phyloP scores from a whole-genome alignment of 257 asterid species.

The Scutellaria barbata region DNA sequence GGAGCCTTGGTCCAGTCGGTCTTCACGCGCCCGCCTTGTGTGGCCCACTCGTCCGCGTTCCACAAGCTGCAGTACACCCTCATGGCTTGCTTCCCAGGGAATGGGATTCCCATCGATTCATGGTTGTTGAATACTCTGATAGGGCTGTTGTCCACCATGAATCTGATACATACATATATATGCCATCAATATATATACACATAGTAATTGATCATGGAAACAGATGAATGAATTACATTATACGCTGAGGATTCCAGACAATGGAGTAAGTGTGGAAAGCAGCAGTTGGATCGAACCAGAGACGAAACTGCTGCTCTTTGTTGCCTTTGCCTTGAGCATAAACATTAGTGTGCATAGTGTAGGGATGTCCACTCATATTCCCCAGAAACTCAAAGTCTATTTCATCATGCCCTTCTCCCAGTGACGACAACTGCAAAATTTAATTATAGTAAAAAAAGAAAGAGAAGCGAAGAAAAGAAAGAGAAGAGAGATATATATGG shows the following conservation, averaged over 20 bases:
- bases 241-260: slow-evolving; percentile 49
- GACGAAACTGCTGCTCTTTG: slow-evolving; percentile 52
- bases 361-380: slow-evolving; percentile 41
- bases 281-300: slow-evolving; percentile 51
- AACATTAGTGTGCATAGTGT: slow-evolving; percentile 52
- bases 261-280: slow-evolving; percentile 51
- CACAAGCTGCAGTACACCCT: slow-evolving; percentile 59
- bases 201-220: not conserved
- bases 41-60: slow-evolving; percentile 68
- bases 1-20: slow-evolving; percentile 62
- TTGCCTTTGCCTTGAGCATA: slow-evolving; percentile 47
- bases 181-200: no score
- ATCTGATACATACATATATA: slow-evolving; percentile 34
- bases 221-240: slow-evolving; percentile 33
- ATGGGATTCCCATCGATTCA: slow-evolving; percentile 42
- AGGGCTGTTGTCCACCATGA: slow-evolving; percentile 57
- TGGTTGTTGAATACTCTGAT: slow-evolving; percentile 56
- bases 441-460: not conserved
- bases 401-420: slow-evolving; percentile 47
- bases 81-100: slow-evolving; percentile 55
- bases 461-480: no score
- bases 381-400: slow-evolving; percentile 56
- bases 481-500: not conserved
- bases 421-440: slow-evolving; percentile 39
- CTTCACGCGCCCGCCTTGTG: slow-evolving; percentile 60